Evolutionary conservation across 1,284 basidiomycete genomes (phyloP).

Genomic region (Ganoderma sinense): DNA sequence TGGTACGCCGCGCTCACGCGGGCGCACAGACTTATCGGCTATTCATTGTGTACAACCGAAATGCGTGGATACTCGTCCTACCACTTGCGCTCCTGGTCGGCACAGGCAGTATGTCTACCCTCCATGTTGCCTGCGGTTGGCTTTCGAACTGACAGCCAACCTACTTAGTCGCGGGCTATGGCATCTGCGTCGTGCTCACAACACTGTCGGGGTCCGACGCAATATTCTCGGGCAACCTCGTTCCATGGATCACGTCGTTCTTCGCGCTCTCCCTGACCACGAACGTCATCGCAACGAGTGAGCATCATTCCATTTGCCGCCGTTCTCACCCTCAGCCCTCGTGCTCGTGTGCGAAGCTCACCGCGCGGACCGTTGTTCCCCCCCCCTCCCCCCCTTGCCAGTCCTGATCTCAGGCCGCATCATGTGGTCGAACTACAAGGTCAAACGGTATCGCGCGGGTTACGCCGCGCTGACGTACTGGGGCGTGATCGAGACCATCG

Average conservation of each 20-base stretch:
- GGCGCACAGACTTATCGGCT: slow-evolving; percentile 16
- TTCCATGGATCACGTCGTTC: slow-evolving; percentile 23
- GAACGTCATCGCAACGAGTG: slow-evolving; percentile 25
- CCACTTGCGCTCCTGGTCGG: slow-evolving; percentile 16
- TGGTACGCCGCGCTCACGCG: not conserved
- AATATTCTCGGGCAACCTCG: slow-evolving; percentile 19
- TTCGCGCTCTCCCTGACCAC: slow-evolving; percentile 23
- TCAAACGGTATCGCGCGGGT: slow-evolving; percentile 10
- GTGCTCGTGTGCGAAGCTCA: not conserved
- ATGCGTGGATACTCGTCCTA: slow-evolving; percentile 2
- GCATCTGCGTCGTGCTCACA: slow-evolving; percentile 17
- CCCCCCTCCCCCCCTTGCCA: not conserved
- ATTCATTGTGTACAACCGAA: slow-evolving; percentile 22
- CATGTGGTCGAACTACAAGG: slow-evolving; percentile 20
- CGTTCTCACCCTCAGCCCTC: not conserved
- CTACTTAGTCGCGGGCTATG: slow-evolving; percentile 15
- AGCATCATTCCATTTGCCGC: not conserved
- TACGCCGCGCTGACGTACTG: slow-evolving; percentile 13
- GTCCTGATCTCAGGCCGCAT: slow-evolving; percentile 20
- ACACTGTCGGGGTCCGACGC: slow-evolving; percentile 8
- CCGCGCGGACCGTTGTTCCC: not conserved
- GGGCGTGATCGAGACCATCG: slow-evolving; percentile 30
- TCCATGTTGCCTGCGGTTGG: no score
- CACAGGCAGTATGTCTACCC: slow-evolving; percentile 3
- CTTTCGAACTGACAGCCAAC: not conserved